Percentiles rank a stretch among this genome's conserved stretches.
phyloP scores from a whole-genome alignment of 169 alveolate genomes.

The Cryptosporidium sp. region DNA sequence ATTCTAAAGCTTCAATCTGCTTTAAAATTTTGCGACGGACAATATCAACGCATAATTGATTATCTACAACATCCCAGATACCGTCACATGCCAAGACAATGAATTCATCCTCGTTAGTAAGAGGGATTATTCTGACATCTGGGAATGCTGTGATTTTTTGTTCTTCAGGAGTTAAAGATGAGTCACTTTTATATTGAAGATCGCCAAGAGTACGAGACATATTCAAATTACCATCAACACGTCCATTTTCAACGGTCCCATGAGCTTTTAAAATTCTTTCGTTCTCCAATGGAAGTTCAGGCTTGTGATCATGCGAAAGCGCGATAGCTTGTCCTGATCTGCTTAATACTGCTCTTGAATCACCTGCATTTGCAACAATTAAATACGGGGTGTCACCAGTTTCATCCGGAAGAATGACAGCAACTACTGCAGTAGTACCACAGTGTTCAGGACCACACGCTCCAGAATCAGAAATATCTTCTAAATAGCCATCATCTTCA shows the following conservation, averaged over 20 bases:
- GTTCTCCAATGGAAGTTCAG: conserved; percentile 93
- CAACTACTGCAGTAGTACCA: conserved; percentile 91
- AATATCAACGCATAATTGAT: conserved; percentile 92
- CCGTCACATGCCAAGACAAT: conserved; percentile 99
- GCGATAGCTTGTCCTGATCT: conserved; percentile 92
- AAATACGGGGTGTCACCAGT: conserved; percentile 82
- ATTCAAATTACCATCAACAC: conserved; percentile 96
- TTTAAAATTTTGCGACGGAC: conserved; percentile 78
- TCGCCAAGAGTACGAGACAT: conserved; percentile 98
- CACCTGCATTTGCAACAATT: conserved; percentile 99
- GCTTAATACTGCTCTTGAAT: conserved; percentile 96
- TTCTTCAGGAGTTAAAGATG: conserved; percentile 88
- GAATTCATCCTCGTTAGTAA: conserved; percentile 92
- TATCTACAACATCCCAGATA: conserved; percentile 96
- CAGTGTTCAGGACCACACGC: conserved; percentile 82
- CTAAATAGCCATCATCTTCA: conserved; percentile 77
- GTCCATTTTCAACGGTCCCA: conserved; percentile 94
- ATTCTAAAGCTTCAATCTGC: conserved; percentile 57
- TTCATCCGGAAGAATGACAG: conserved; percentile 80
- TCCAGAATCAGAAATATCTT: conserved; percentile 49
- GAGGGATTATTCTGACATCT: conserved; percentile 88
- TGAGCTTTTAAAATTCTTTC: conserved; percentile 94
- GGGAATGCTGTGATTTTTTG: conserved; percentile 95
- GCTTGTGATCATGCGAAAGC: conserved; percentile 98
- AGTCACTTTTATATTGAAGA: conserved; percentile 92